Percentiles rank a stretch among this genome's conserved stretches.
phyloP scores from a whole-genome alignment of 139 green algal species.

The Auxenochlorella pyrenoidosa region DNA sequence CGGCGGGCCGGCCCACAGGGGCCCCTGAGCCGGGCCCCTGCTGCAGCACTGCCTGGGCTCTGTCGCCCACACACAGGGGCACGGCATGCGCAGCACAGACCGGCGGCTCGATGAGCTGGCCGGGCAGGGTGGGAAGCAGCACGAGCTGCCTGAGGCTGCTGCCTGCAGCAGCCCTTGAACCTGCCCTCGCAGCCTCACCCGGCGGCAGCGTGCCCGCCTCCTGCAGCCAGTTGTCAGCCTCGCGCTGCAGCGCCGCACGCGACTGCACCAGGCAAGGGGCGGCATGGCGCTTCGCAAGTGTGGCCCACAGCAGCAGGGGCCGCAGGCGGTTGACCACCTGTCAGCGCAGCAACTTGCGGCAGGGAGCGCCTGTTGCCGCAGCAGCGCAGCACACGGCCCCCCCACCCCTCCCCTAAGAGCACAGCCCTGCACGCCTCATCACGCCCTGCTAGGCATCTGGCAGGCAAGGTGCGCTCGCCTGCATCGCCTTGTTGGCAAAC shows the following conservation, averaged over 20 bases:
- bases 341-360: neutral
- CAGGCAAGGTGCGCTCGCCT: neutral
- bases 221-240: slow-evolving; percentile 74
- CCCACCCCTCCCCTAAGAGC: no score
- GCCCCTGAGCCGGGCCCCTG: no score
- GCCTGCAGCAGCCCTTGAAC: no score
- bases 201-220: slow-evolving; percentile 73
- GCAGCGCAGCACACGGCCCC: neutral
- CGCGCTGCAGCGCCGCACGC: slow-evolving; percentile 67
- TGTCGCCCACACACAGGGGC: neutral
- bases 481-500: slow-evolving; percentile 87
- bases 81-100: neutral
- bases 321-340: no score
- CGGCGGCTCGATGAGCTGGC: no score
- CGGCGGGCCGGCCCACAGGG: no score
- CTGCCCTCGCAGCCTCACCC: neutral
- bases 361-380: neutral
- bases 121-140: no score
- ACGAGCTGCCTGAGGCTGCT: no score
- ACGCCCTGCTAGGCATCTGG: neutral
- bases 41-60: neutral
- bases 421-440: no score
- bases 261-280: slow-evolving; percentile 27
- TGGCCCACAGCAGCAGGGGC: no score
- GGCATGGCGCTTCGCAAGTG: neutral